A percentile compares a stretch with the other conserved stretches of the same genome.
Conservation (phyloP, 305 asterid genomes). For the Coffea humblotiana region DNA sequence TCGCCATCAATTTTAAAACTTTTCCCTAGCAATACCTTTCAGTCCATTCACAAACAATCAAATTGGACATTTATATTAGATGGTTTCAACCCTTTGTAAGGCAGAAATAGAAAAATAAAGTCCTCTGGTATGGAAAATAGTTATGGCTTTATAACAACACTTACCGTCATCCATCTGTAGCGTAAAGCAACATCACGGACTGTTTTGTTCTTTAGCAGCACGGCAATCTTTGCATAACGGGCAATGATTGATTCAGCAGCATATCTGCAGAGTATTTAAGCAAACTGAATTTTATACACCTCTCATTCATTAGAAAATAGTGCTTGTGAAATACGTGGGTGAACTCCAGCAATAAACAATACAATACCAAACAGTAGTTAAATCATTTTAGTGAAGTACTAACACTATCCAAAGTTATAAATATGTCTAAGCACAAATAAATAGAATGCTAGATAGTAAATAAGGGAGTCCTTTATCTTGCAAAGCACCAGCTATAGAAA, state of each 20-base stretch:
- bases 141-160: conserved; percentile 24
- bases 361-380: not conserved
- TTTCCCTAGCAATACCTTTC: not conserved
- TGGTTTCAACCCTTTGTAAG: not conserved
- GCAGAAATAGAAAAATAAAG: conserved; percentile 3
- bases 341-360: not conserved
- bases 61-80: not conserved
- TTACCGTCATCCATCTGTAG: conserved; percentile 89
- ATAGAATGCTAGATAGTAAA: no score
- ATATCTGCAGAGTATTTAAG: conserved; percentile 46
- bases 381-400: not conserved
- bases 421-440: no score
- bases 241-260: conserved; percentile 68
- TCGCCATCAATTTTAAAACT: not conserved
- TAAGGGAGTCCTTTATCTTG: no score
- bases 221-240: conserved; percentile 87
- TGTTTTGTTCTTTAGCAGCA: conserved; percentile 68
- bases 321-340: not conserved
- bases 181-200: conserved; percentile 95
- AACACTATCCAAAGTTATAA: not conserved
- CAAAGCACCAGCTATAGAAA: no score
- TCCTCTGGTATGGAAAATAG: not conserved
- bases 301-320: not conserved
- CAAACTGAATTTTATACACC: not conserved
- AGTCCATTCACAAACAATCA: not conserved